Percentiles rank a stretch among this genome's conserved stretches.
phyloP scores from a whole-genome alignment of 2,329 filamentous ascomycete species.

The Exophiala sp. region DNA sequence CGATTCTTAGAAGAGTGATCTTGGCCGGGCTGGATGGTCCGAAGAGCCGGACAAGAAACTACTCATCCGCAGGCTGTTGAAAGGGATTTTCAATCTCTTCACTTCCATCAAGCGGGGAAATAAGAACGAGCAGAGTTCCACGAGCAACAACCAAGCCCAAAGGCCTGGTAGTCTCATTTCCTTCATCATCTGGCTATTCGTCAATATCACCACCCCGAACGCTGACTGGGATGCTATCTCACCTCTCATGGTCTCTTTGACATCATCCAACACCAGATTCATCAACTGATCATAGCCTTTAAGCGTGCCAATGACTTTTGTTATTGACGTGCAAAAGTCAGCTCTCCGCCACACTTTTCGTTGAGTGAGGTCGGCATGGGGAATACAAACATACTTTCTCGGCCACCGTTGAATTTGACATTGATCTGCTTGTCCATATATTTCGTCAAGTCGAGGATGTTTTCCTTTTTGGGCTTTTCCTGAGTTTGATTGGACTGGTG shows the following conservation, averaged over 20 bases:
- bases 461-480: conserved; percentile 93
- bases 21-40: not conserved
- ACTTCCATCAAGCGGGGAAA: conserved; percentile 88
- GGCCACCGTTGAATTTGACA: conserved; percentile 93
- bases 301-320: conserved; percentile 71
- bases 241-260: conserved; percentile 86
- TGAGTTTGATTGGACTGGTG: conserved; percentile 47
- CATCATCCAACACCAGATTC: conserved; percentile 94
- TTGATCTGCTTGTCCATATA: conserved; percentile 96
- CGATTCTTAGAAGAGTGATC: not conserved
- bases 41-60: conserved; percentile 20
- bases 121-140: conserved; percentile 84
- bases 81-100: conserved; percentile 96
- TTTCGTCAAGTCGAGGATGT: conserved; percentile 89
- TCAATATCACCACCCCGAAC: not conserved
- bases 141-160: conserved; percentile 84
- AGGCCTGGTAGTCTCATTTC: conserved; percentile 73
- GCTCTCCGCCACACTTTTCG: not conserved
- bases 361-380: not conserved
- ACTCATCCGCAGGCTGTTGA: conserved; percentile 61
- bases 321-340: not conserved
- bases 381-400: conserved; percentile 61
- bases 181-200: conserved; percentile 68
- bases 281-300: conserved; percentile 97
- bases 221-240: conserved; percentile 31